Base-by-base conservation (phyloP, 2,329 filamentous ascomycete species). In the Cytospora schulzeri region DNA sequence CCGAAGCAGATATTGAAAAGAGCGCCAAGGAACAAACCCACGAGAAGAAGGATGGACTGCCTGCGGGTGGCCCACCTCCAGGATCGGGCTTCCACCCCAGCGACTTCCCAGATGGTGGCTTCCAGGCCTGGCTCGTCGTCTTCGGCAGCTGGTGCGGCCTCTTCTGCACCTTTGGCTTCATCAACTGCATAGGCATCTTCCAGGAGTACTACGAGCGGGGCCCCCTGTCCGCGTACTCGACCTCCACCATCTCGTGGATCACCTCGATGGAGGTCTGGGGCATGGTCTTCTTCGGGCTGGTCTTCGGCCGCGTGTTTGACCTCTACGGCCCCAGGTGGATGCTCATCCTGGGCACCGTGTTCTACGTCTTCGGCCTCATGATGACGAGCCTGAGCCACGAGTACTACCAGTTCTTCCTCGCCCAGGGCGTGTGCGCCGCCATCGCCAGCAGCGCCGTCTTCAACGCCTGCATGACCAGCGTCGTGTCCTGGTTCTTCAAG, bases 331-430 rank as follows among this genome's bases (percentile, higher is more conserved):
- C 87, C 1, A 79, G 81, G 52, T 82, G 77, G 65, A 76, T 90
- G 3, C 73, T 88, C 2, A 53, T 83, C 12, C 66, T 76, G 50
- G 85, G 85, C 56, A 81, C 81, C 1, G 71, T 86, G 48, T 70
- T 85, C 55, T 82, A 85, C 69, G 75, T 86, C 33, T 82, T 88
- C 62, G 82, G 83, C 5, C 71, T 88, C 12, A 88, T 89, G 85
- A 85, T 88, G 83, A 80, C 83, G 1, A 83, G 80, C 45, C 75
- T 88, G 22, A 71, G 71, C 12, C 71, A 70, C 50, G 45, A 76
- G 67, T 79, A 76, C 71, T 79, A 77, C 69, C 77, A 79, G 69
- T 73, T 78, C 69, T 69, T 79, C 65, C 74, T 79, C 5, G 71
- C 76, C 19, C 77, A 79, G 69, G 71, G 71, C 31, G 58, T 79